Evolutionary conservation across 2,329 filamentous ascomycete species (phyloP).

Genomic region (Zymoseptoria ardabiliae): DNA sequence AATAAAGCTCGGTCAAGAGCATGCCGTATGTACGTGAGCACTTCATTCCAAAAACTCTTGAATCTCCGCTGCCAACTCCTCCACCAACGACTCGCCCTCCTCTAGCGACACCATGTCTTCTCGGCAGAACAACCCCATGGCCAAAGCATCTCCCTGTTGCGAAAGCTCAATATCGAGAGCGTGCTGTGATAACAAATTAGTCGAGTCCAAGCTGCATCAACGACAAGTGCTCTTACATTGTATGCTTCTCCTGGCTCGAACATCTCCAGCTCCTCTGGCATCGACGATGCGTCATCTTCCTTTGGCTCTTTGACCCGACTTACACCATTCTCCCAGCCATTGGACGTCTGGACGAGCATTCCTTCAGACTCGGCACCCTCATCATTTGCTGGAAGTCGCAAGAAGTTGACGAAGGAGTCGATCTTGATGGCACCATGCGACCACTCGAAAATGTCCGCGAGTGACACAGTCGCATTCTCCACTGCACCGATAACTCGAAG

Average conservation of each 20-base stretch:
- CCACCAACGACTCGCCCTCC: neutral
- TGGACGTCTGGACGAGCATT: constrained; percentile 20
- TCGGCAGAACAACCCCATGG: constrained; percentile 46
- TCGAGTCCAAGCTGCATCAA: neutral
- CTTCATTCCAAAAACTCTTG: neutral
- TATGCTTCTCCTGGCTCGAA: constrained; percentile 22
- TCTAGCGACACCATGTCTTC: neutral
- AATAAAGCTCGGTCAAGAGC: neutral
- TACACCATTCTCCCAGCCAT: constrained; percentile 17
- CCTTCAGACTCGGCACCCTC: constrained; percentile 8
- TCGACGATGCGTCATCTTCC: constrained; percentile 10
- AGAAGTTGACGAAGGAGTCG: constrained; percentile 74
- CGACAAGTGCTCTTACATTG: constrained; percentile 30
- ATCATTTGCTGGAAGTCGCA: constrained; percentile 45
- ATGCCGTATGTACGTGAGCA: neutral
- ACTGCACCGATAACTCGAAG: constrained; percentile 53
- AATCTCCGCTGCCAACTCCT: neutral
- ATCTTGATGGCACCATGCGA: constrained; percentile 56
- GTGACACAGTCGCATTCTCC: constrained; percentile 51
- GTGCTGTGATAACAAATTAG: constrained; percentile 31
- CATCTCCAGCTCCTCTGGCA: constrained; percentile 7
- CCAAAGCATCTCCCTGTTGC: constrained; percentile 41
- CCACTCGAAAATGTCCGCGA: constrained; percentile 69
- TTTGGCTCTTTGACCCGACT: constrained; percentile 2
- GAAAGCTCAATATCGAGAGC: constrained; percentile 51